A percentile compares a stretch with the other conserved stretches of the same genome.
These are phyloP conservation scores for Phytophthora quininea DNA, from an alignment of 352 stramenopile species.

Conservation along the genomic window DNA sequence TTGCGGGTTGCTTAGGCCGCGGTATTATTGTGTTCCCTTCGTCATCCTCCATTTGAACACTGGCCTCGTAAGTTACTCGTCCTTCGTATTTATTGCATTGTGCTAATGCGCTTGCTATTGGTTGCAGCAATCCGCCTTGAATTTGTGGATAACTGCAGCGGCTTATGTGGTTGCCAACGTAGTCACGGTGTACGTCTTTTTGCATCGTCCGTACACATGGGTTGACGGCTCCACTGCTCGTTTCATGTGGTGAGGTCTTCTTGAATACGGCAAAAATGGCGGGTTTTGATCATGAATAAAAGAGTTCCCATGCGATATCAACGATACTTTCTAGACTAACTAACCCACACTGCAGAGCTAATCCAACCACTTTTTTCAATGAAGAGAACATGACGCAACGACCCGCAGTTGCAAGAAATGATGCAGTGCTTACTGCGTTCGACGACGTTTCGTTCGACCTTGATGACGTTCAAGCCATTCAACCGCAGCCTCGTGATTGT, in stretches of 20 bases:
- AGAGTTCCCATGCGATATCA: neutral
- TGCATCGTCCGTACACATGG: constrained; percentile 76
- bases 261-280: neutral
- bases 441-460: too few species aligned
- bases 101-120: neutral
- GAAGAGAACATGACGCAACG: too few species aligned
- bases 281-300: constrained; percentile 1
- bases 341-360: too few species aligned
- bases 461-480: too few species aligned
- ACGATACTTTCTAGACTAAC: neutral
- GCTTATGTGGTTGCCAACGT: constrained; percentile 68
- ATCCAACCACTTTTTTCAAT: too few species aligned
- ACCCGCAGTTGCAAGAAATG: too few species aligned
- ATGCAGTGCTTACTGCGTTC: too few species aligned
- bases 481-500: too few species aligned
- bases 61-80: constrained; percentile 47
- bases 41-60: constrained; percentile 82
- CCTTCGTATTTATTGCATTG: too few species aligned
- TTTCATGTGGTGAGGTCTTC: constrained; percentile 84
- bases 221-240: constrained; percentile 76
- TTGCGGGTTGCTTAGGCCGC: constrained; percentile 48
- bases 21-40: constrained; percentile 85
- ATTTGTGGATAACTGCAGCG: constrained; percentile 45
- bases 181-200: constrained; percentile 74
- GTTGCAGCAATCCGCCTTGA: constrained; percentile 60